These are phyloP conservation scores for Trichosporon ovoides DNA, from an alignment of 1,284 basidiomycete genomes.

Conservation along the genomic window DNA sequence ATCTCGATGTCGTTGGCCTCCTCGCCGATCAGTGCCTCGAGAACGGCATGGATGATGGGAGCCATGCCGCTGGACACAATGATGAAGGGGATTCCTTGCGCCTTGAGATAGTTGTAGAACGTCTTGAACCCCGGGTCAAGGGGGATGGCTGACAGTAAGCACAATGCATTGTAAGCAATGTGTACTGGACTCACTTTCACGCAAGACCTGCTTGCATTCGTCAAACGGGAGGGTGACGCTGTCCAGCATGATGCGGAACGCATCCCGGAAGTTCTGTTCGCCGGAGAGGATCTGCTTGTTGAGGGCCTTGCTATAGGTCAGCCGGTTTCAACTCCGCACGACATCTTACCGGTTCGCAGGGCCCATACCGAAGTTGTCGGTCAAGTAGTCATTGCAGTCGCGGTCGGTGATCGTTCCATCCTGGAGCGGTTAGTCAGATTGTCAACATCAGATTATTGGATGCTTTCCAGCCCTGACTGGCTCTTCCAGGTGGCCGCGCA, in stretches of 20 bases:
- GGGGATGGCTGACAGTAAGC: conserved; percentile 60
- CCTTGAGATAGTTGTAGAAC: conserved; percentile 75
- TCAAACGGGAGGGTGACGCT: conserved; percentile 68
- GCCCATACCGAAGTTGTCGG: conserved; percentile 55
- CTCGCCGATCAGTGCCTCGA: conserved; percentile 70
- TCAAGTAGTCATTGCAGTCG: conserved; percentile 75
- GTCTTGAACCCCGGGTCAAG: conserved; percentile 82
- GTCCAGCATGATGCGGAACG: conserved; percentile 70
- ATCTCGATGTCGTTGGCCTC: conserved; percentile 73
- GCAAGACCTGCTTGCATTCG: conserved; percentile 66
- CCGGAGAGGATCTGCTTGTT: conserved; percentile 68
- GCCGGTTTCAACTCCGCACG: neutral
- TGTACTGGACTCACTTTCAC: conserved; percentile 54
- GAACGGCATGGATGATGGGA: conserved; percentile 76
- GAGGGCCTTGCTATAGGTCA: conserved; percentile 53
- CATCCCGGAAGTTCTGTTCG: conserved; percentile 67
- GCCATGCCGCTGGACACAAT: conserved; percentile 94
- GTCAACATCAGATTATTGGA: neutral
- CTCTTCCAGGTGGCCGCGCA: too few species aligned
- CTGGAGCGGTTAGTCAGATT: conserved; percentile 46
- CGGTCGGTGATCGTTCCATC: conserved; percentile 87
- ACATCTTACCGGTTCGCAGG: conserved; percentile 22
- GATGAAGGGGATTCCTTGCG: conserved; percentile 71
- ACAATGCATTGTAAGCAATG: neutral
- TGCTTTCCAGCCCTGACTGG: too few species aligned